Conservation (phyloP, 768 basidiomycete genomes). For the Phaffia australis region DNA sequence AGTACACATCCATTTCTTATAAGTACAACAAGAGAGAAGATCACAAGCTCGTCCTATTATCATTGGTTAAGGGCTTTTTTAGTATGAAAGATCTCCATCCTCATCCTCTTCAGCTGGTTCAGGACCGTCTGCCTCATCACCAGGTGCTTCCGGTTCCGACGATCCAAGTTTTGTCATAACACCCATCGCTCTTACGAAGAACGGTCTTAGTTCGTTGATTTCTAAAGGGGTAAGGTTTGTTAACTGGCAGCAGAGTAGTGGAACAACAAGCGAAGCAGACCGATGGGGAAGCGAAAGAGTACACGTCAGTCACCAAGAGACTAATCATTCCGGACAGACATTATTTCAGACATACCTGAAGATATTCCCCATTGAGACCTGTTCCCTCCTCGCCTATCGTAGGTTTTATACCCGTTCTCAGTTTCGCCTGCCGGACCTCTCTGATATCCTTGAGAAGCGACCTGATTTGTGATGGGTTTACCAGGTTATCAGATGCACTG, state of each 20-base stretch:
- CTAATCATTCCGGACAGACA: not conserved
- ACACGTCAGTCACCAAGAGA: not conserved
- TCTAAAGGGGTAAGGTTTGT: slow-evolving; percentile 80
- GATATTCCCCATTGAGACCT: slow-evolving; percentile 66
- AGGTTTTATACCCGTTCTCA: slow-evolving; percentile 60
- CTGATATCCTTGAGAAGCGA: slow-evolving; percentile 86
- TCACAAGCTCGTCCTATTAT: too few relatives aligned
- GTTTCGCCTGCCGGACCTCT: slow-evolving; percentile 89
- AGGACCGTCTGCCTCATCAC: not conserved
- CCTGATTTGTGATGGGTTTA: slow-evolving; percentile 69
- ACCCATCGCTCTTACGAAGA: slow-evolving; percentile 73
- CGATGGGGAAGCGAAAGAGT: too few relatives aligned
- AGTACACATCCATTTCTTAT: too few relatives aligned
- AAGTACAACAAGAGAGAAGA: too few relatives aligned
- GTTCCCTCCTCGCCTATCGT: slow-evolving; percentile 28
- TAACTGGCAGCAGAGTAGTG: slow-evolving; percentile 44
- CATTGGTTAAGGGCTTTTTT: too few relatives aligned
- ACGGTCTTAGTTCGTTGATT: slow-evolving; percentile 84
- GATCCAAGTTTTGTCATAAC: slow-evolving; percentile 50
- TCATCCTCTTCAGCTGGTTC: slow-evolving; percentile 2
- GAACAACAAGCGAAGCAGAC: not conserved
- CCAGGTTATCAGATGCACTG: slow-evolving; percentile 83
- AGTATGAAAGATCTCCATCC: slow-evolving; percentile 4
- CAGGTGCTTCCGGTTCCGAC: not conserved
- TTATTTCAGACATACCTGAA: slow-evolving; percentile 49